These are phyloP conservation scores for Penicillium sp. DNA, from an alignment of 2,329 filamentous ascomycete species.

Conservation along the genomic window DNA sequence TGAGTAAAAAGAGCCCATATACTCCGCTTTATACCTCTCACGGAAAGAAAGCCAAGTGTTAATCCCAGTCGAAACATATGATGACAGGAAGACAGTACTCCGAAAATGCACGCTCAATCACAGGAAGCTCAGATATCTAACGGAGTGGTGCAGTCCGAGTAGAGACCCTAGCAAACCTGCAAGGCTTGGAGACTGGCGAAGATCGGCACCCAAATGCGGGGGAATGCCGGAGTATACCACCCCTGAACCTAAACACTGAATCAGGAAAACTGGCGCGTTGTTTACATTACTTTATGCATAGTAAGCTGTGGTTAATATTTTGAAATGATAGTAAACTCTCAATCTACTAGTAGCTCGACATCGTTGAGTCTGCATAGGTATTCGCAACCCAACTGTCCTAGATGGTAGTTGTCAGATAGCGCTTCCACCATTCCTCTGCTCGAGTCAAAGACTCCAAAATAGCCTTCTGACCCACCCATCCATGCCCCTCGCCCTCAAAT, in stretches of 20 bases:
- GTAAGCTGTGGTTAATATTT: too few species aligned
- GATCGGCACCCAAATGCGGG: not conserved
- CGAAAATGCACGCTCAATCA: not conserved
- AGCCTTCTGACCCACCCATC: slow-evolving; percentile 31
- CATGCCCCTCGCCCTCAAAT: slow-evolving; percentile 54
- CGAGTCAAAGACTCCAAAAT: slow-evolving; percentile 19
- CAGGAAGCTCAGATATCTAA: not conserved
- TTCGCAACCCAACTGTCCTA: not conserved
- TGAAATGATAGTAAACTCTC: not conserved
- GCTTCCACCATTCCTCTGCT: slow-evolving; percentile 21
- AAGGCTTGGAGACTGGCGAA: not conserved
- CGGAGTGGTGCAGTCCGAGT: not conserved
- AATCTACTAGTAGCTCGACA: not conserved
- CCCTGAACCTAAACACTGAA: not conserved
- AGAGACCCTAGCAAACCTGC: not conserved
- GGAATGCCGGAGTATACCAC: not conserved
- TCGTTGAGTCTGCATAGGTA: too few species aligned
- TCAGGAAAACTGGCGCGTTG: not conserved
- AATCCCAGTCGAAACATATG: not conserved
- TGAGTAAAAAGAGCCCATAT: slow-evolving; percentile 2
- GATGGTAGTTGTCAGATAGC: slow-evolving; percentile 7
- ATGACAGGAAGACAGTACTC: slow-evolving; percentile 22
- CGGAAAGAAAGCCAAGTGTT: not conserved
- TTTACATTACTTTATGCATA: too few species aligned
- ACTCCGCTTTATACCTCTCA: not conserved